Percentiles rank a stretch among this genome's conserved stretches.
Conservation (phyloP, 2,329 filamentous ascomycete species). For the Ophiocordyceps unilateralis region DNA sequence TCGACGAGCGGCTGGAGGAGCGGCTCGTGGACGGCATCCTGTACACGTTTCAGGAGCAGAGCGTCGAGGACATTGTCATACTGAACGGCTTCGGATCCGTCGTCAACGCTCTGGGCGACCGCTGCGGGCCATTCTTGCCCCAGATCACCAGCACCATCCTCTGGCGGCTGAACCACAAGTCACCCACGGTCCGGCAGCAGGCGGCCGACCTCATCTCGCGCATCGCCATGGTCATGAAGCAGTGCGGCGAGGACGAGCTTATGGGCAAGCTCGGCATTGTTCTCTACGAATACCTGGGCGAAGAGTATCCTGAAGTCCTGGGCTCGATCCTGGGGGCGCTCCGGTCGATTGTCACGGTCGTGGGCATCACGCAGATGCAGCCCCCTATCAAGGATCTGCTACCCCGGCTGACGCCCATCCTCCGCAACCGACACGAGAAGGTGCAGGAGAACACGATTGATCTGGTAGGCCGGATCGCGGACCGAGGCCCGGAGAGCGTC, state of each 20-base stretch:
- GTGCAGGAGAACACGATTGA: slow-evolving; percentile 99
- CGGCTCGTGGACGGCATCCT: slow-evolving; percentile 88
- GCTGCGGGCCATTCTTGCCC: slow-evolving; percentile 90
- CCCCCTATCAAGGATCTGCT: slow-evolving; percentile 93
- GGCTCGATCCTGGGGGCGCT: slow-evolving; percentile 91
- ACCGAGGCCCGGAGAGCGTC: slow-evolving; percentile 89
- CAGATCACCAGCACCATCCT: slow-evolving; percentile 96
- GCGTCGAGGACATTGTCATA: slow-evolving; percentile 87
- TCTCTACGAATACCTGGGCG: slow-evolving; percentile 93
- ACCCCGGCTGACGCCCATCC: slow-evolving; percentile 88
- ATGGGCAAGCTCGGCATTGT: slow-evolving; percentile 93
- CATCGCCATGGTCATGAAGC: slow-evolving; percentile 97
- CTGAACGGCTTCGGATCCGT: slow-evolving; percentile 96
- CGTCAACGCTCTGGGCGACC: slow-evolving; percentile 81
- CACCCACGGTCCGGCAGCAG: slow-evolving; percentile 88
- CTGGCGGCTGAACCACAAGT: slow-evolving; percentile 96
- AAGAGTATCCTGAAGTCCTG: slow-evolving; percentile 95
- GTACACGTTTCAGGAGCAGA: slow-evolving; percentile 95
- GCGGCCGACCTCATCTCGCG: slow-evolving; percentile 91
- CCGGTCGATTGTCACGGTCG: slow-evolving; percentile 90
- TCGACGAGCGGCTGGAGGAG: slow-evolving; percentile 83
- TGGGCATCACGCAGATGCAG: slow-evolving; percentile 96
- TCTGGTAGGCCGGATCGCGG: slow-evolving; percentile 90
- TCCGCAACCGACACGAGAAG: slow-evolving; percentile 96
- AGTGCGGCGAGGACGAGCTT: slow-evolving; percentile 87